A percentile compares a stretch with the other conserved stretches of the same genome.
phyloP scores from a whole-genome alignment of 495 filamentous ascomycete genomes.

The Aspergillus asperescens region DNA sequence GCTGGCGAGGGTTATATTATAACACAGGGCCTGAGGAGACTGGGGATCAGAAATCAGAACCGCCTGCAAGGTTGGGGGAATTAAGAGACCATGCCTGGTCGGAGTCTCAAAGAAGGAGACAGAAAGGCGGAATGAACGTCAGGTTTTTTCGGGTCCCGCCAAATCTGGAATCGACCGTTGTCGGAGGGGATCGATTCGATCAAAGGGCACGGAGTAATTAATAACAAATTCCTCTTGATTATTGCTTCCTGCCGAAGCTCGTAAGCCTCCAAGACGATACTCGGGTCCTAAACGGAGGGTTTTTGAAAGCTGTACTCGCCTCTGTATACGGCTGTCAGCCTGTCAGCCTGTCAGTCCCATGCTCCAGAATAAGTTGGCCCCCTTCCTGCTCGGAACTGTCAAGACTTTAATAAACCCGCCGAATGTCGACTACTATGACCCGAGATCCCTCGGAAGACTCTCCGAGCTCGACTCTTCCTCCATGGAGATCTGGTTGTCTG shows the following conservation, averaged over 20 bases:
- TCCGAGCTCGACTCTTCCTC: background rate
- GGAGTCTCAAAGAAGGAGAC: slow-evolving; percentile 6
- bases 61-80: background rate
- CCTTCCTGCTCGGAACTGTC: too few species aligned
- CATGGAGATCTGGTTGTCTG: background rate
- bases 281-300: background rate
- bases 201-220: background rate
- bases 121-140: slow-evolving; percentile 1
- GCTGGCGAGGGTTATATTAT: background rate
- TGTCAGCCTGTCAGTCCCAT: background rate
- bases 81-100: background rate
- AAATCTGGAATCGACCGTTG: slow-evolving; percentile 4
- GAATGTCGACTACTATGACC: background rate
- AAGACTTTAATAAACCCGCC: too few species aligned
- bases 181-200: background rate
- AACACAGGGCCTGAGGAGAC: background rate
- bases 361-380: too few species aligned
- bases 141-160: background rate
- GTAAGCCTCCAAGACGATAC: background rate
- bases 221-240: background rate
- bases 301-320: background rate
- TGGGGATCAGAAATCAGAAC: background rate
- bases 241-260: background rate
- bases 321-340: background rate
- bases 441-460: background rate